These are phyloP conservation scores for Orbilia blumenaviensis DNA, from an alignment of 2,329 filamentous ascomycete species.

Conservation along the genomic window DNA sequence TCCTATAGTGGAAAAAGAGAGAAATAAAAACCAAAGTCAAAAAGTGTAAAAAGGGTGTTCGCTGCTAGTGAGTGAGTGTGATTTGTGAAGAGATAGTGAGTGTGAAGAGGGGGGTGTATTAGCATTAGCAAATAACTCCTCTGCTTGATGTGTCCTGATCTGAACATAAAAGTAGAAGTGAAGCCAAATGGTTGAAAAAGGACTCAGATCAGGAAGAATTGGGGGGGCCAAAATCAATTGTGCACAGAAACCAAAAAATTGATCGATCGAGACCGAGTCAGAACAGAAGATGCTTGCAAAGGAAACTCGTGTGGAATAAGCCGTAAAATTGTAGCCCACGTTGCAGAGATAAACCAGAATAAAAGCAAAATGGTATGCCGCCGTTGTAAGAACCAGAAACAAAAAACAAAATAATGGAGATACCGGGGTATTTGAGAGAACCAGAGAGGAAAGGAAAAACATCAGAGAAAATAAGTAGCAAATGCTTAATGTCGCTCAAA, in stretches of 20 bases:
- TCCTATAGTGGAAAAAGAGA: constrained; percentile 9
- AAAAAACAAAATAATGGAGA: constrained; percentile 2
- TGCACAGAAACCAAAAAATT: neutral
- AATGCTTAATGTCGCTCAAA: constrained; percentile 47
- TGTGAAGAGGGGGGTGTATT: constrained; percentile 42
- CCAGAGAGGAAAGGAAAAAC: constrained; percentile 21
- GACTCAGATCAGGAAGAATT: constrained; percentile 3
- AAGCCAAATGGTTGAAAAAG: neutral
- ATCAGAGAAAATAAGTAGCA: constrained; percentile 42
- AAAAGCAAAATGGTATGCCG: constrained; percentile 44
- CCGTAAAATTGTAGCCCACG: constrained; percentile 37
- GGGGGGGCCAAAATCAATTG: constrained; percentile 25
- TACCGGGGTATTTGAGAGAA: constrained; percentile 33
- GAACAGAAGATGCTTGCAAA: constrained; percentile 29
- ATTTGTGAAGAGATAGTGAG: too few species aligned
- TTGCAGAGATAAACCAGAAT: constrained; percentile 25
- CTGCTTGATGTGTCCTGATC: constrained; percentile 25
- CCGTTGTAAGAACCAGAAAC: constrained; percentile 22
- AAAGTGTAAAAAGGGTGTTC: constrained; percentile 7
- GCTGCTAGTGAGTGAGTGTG: too few species aligned
- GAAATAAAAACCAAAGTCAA: constrained; percentile 16
- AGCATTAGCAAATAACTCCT: constrained; percentile 54
- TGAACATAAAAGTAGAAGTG: constrained; percentile 5
- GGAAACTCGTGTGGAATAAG: constrained; percentile 51
- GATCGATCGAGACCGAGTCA: constrained; percentile 13